Evolutionary conservation across 306 rosid species (phyloP), one percentile per base, ranked within the genome.

Genomic region (Trichosanthes cucumerina): DNA sequence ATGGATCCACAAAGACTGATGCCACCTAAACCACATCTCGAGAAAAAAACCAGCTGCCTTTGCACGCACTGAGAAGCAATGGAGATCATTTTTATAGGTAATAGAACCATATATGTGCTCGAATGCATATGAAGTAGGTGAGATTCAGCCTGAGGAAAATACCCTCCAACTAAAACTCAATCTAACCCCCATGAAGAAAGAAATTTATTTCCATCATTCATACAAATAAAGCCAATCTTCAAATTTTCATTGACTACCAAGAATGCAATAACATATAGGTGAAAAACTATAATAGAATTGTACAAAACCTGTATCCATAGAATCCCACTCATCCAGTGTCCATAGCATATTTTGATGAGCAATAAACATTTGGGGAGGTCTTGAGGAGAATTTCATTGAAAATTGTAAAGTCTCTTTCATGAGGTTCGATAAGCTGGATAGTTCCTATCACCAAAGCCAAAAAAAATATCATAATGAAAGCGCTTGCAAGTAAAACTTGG

Each of bases 21-120:
- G 98, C 98, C 97, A 92, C 77, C 86, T 85, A 83, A 92, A 91
- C 98, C 98, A 95, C 91, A 92, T 85, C 83, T 95, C 98, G 7
- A 86, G 83, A 81, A 85, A 79, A 86, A 89, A 91, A 77, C 93
- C 88, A 7, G 88, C 86, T 73, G 88, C 72, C 76, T 89, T 91
- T 69, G 50, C 75, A 76, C 82, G 80, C 68, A 82, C 98, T 95
- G 79, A 60, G 82, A 76, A 15, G 24, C 77, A 71, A 71, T n/a
- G 15, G 39, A 71, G 19, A 46, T 44, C 19, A 23, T 11, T 46
- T 71, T 71, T 46, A 46, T 46, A 8, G 15, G 58, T 23, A 71
- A 47, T 46, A 28, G 76, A 46, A 26, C 76, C 23, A 70, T 69
- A 69, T 14, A 44, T 70, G 76, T 44, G 31, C 36, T 21, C n/a